These are phyloP conservation scores for Boletellus sp. DNA, from an alignment of 768 basidiomycete genomes.

Conservation along the genomic window DNA sequence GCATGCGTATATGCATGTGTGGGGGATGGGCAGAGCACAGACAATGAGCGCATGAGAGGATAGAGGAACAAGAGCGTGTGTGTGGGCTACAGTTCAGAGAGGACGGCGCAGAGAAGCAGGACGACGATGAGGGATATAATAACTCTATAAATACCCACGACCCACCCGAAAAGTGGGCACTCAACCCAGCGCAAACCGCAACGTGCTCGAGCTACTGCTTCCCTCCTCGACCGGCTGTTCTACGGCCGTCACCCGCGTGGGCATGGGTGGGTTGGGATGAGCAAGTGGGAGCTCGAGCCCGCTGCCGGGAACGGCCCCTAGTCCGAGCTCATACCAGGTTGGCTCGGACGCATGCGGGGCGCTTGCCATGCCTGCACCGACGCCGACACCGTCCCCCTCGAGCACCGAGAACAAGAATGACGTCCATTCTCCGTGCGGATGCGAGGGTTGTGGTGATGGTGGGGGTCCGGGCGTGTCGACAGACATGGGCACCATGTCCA, in stretches of 20 bases:
- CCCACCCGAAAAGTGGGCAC: neutral
- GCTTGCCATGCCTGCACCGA: conserved; percentile 6
- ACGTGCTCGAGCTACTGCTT: conserved; percentile 26
- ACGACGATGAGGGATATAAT: conserved; percentile 15
- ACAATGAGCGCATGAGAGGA: neutral
- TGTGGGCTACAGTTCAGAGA: neutral
- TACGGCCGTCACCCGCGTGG: neutral
- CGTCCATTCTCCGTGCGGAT: conserved; percentile 28
- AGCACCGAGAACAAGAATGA: conserved; percentile 34
- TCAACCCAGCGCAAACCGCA: conserved; percentile 31
- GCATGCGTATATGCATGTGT: neutral
- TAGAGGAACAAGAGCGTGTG: neutral
- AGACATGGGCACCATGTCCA: conserved; percentile 21
- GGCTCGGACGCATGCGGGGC: conserved; percentile 9
- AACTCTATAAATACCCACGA: conserved; percentile 26
- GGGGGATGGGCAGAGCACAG: neutral
- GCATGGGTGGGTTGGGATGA: conserved; percentile 1
- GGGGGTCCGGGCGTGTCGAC: conserved; percentile 14
- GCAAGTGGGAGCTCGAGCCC: conserved; percentile 15
- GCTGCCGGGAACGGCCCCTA: conserved; percentile 13
- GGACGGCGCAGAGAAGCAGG: neutral
- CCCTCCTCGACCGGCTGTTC: conserved; percentile 23
- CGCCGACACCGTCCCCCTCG: conserved; percentile 27
- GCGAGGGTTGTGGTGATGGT: conserved; percentile 1
- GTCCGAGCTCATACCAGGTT: conserved; percentile 30